A percentile compares a stretch with the other conserved stretches of the same genome.
Evolutionary conservation across 352 stramenopile species (phyloP).

Genomic region (Phytophthora europaea): DNA sequence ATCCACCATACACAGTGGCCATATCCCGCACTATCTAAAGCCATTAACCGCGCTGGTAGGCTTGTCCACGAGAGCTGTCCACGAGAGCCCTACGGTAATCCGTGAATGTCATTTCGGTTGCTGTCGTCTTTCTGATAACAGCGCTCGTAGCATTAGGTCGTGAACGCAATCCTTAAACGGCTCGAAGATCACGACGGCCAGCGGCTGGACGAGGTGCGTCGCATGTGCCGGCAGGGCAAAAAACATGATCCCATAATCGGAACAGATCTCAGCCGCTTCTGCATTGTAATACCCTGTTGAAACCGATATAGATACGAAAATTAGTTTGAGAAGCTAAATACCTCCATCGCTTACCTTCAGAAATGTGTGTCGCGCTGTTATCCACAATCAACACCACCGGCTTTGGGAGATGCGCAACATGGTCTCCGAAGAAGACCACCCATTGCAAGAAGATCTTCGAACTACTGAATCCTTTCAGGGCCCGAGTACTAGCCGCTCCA

Average conservation of each 20-base stretch:
- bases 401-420: no score
- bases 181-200: neutral
- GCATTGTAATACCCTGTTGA: neutral
- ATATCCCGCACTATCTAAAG: neutral
- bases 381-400: no score
- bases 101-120: no score
- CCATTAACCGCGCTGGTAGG: neutral
- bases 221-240: neutral
- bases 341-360: no score
- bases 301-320: neutral
- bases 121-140: neutral
- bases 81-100: no score
- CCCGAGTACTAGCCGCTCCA: no score
- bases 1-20: neutral
- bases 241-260: neutral
- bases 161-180: neutral
- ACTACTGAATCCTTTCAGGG: no score
- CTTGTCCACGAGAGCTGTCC: neutral
- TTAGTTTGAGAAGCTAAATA: no score
- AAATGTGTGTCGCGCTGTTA: no score
- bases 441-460: no score
- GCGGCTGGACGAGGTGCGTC: no score
- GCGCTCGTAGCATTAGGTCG: neutral
- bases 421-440: no score
- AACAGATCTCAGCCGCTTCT: neutral